Conservation (phyloP, 1,284 basidiomycete species). For the Tranzscheliella williamsii region DNA sequence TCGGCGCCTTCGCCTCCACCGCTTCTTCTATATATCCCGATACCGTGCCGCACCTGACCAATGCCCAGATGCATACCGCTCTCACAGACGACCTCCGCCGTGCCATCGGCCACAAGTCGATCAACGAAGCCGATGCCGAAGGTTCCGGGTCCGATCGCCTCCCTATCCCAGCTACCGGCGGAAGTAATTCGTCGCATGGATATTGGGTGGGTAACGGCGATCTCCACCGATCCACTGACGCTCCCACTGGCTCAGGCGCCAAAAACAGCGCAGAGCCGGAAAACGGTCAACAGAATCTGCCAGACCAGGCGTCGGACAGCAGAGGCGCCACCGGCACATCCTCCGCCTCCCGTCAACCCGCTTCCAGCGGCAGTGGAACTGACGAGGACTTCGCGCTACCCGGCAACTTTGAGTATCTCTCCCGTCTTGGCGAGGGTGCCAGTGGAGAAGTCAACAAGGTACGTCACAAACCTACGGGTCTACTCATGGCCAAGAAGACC, state of each 20-base stretch:
- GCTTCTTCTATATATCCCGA: conserved; percentile 47
- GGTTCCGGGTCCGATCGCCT: conserved; percentile 29
- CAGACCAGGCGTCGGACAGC: conserved; percentile 3
- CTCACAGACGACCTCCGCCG: conserved; percentile 52
- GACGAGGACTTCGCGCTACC: conserved; percentile 42
- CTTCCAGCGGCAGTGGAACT: background rate
- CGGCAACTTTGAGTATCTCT: conserved; percentile 72
- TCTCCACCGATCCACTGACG: background rate
- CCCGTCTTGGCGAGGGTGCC: conserved; percentile 86
- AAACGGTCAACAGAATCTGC: background rate
- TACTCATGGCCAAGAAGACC: conserved; percentile 91
- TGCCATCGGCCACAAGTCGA: conserved; percentile 46
- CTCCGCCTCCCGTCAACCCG: background rate
- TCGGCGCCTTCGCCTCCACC: conserved; percentile 17
- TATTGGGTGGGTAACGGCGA: conserved; percentile 23
- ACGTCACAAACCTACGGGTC: conserved; percentile 73
- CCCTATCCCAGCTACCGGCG: conserved; percentile 26
- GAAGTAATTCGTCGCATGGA: conserved; percentile 24
- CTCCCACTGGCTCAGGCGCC: background rate
- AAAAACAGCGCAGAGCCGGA: background rate
- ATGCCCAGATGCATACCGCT: conserved; percentile 38
- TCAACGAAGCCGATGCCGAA: conserved; percentile 32
- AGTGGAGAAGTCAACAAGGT: conserved; percentile 95
- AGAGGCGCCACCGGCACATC: conserved; percentile 8
- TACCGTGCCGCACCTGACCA: conserved; percentile 44